Evolutionary conservation across 768 basidiomycete genomes (phyloP), one percentile per base, ranked within the genome.

Genomic region (Suillus sp.): DNA sequence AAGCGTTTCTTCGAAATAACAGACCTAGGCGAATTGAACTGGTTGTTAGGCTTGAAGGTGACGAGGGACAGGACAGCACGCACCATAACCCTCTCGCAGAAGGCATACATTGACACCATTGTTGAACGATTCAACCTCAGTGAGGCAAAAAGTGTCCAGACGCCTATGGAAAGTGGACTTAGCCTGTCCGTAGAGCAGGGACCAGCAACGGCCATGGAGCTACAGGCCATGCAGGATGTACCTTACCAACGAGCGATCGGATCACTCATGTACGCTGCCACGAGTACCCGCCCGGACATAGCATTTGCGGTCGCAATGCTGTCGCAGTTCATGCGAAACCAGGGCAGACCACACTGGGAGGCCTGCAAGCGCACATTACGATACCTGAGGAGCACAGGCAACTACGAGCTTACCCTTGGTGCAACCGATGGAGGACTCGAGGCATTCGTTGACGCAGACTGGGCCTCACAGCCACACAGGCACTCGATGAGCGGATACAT

Each of bases 401-500:
- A 63, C 16, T 4, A 10, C 0, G 18, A 51, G 16, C 50, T 51
- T 0, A 51, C 50, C 8, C 10, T 51, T 2, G 50, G 50, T 10
- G 8, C 30, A 0, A 51, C 16, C 0, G 30, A 27, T 1, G 8
- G 9, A 3, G 50, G 27, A 4, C 18, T 63, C 0, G 22, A n/a
- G 4, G 70, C 59, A 6, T 75, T 64, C 50, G 55, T 57, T 1
- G 73, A 76, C 62, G 67, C 74, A 0, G 72, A 76, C 59, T 73
- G 66, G 65, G 73, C 69, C 4, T 64, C 30, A 0, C 63, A 71
- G 38, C 59, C 66, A 22, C 67, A 71, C 51, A 32, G 70, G 27
- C 56, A 67, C 20, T 75, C 72, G 1, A 71, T 71, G 8, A 72
- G 68, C 1, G 75, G 72, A 1, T 73, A 68, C 59, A 62, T 71